Base-by-base conservation (phyloP, 2,329 filamentous ascomycete species). In the Nigrograna mackinnonii region DNA sequence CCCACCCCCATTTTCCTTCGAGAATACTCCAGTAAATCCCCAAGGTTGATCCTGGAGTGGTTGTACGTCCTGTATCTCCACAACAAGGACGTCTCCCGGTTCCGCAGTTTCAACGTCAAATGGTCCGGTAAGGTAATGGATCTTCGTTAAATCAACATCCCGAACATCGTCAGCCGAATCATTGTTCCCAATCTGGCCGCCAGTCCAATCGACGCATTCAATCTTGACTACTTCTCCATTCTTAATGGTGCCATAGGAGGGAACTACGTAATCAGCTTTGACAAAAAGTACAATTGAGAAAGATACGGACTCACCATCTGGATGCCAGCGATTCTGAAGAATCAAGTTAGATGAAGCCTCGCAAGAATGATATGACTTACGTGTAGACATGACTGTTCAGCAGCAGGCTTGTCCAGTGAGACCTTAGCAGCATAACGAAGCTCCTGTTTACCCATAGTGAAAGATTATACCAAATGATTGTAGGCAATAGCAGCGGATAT, bases 11-110 rank as follows among this genome's bases (percentile, higher is more conserved):
- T 96, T 96, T 13, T 84, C 72, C 52, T 82, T 85, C 40, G 85
- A 78, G 59, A 96, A 96, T 4, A 94, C 71, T 6, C 90, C 90
- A 0, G 88, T 92, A 66, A 95, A 95, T 0, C 91, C 91, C 91
- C 91, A 96, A 0, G 90, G 90, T 43, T 86, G 82, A 21, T 94
- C 83, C 49, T 92, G 78, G 52, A 95, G 84, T 0, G 91, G 91
- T 71, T 96, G 90, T 0, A 96, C 89, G 59, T 96, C 91, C 67
- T 92, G 90, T 52, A 96, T 96, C 66, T 96, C 90, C 6, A 96
- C 87, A 0, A 95, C 73, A 0, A 95, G 77, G 1, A 95, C 76
- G 62, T 96, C 91, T 0, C 91, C 91, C 0, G 91, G 90, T 66
- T 91, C 82, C 1, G 90, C 90, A 1, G 82, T 85, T 61, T 91